These are phyloP conservation scores for Penicillium lividum DNA, from an alignment of 495 filamentous ascomycete genomes.

Conservation along the genomic window DNA sequence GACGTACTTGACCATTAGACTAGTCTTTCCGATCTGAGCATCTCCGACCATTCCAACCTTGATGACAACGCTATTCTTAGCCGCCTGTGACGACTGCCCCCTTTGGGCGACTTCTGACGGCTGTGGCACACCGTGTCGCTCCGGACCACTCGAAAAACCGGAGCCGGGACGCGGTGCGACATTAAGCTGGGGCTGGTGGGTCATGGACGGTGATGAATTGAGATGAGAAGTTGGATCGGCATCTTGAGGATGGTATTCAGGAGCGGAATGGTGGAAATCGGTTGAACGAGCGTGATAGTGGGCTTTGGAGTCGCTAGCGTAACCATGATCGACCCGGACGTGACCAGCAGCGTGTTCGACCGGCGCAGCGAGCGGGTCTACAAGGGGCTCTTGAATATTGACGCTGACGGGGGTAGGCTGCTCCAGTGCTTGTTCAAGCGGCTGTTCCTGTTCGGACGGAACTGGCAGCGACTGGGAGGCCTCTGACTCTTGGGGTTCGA, in stretches of 20 bases:
- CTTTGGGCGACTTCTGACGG: conserved; percentile 45
- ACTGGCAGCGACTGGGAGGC: conserved; percentile 11
- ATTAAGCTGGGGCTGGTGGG: conserved; percentile 44
- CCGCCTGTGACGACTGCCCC: conserved; percentile 41
- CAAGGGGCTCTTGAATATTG: conserved; percentile 33
- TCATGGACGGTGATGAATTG: conserved; percentile 39
- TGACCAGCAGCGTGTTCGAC: conserved; percentile 36
- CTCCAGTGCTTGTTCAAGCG: conserved; percentile 19
- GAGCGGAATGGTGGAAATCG: conserved; percentile 45
- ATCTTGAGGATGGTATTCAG: conserved; percentile 44
- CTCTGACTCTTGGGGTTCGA: conserved; percentile 27
- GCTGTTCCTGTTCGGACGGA: conserved; percentile 23
- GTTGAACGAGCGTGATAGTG: conserved; percentile 47
- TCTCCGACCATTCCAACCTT: conserved; percentile 99
- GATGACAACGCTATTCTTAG: conserved; percentile 90
- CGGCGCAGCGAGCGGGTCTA: conserved; percentile 1
- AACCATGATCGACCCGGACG: conserved; percentile 31
- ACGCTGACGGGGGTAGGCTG: conserved; percentile 25
- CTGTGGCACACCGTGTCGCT: conserved; percentile 40
- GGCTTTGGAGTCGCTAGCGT: conserved; percentile 46
- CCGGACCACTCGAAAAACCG: conserved; percentile 48
- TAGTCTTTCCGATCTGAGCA: conserved; percentile 98
- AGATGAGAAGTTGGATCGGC: conserved; percentile 42
- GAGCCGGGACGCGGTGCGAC: conserved; percentile 53
- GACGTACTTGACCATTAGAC: conserved; percentile 98